Evolutionary conservation across 2,329 filamentous ascomycete species (phyloP), one percentile per base, ranked within the genome.

Genomic region (Cucurbitaria berberidis): DNA sequence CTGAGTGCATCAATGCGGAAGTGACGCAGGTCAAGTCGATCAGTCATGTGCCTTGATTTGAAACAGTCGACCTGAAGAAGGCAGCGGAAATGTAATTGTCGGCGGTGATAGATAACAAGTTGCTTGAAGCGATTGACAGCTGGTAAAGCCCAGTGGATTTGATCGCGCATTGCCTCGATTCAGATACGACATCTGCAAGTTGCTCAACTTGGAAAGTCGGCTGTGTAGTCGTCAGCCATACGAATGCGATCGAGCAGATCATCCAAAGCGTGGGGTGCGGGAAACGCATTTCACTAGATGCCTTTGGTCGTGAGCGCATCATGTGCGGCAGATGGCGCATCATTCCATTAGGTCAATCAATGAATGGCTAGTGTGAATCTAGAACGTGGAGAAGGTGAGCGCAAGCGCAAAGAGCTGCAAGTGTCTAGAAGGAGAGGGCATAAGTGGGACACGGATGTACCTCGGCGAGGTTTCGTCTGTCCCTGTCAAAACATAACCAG

Each of bases 401-500:
- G 32, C 47, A 53, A 40, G 47, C 48, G 40, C 18, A 55, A 44
- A 24, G 19, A 45, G n/a, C 56, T 60, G 63, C 57, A 63, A 43
- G 51, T 27, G 36, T 52, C 53, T 53, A 29, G 16, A 59, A 54
- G 43, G 47, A 53, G 56, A 44, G 49, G 40, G 18, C 30, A 35
- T 7, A 45, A 53, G 60, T 56, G 60, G 48, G 50, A 62, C 58
- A 35, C 46, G 19, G 35, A 34, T 36, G 44, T 48, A 56, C 30
- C 21, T 62, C 60, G 55, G 60, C 57, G 55, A 62, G 48, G 58
- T 60, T 39, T 48, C 35, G 53, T n/a, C 42, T 45, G 32, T 24
- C 38, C 34, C 46, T 35, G 38, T 48, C 41, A 56, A n/a, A 36
- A 44, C 42, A 18, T 49, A 41, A 40, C 35, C 34, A 54, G 30